Evolutionary conservation across 345 rosid genomes (phyloP), one percentile per base, ranked within the genome.

Genomic region (Camelina laxa): DNA sequence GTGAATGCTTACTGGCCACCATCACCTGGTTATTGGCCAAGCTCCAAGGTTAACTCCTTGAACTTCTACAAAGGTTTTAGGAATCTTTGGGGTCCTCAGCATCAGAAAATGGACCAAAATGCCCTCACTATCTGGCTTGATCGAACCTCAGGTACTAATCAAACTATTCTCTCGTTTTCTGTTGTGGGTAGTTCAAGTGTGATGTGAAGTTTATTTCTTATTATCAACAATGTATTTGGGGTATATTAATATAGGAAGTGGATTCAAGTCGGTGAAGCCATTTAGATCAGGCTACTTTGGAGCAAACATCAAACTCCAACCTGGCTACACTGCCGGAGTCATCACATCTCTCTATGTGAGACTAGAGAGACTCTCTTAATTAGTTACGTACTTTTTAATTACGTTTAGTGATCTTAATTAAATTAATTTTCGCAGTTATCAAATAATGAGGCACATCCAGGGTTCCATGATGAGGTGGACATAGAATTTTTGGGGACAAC

Each of bases 271-370:
- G 7, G 86, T 87, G 13, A 85, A 81, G 55, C 89, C 97, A 48
- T 95, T 90, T 62, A 90, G 91, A 63, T 92, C 98, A 30, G 97
- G 99, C 7, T 92, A 92, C 76, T 95, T 95, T 74, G 97, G 93
- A 39, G 92, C 98, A 8, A 84, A 91, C 58, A 85, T 95, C 60
- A 90, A 86, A 80, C 88, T 95, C 58, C 99, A 95, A 36, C 84
- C 94, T 19, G 99, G 99, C 7, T 95, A 95, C 79, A 90, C 96
- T 20, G 99, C 98, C 2, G 99, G 99, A 59, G 99, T 95, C 56
- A 92, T 92, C 35, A 95, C 97, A 73, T 84, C 99, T 53, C 87
- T 95, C 68, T 92, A 95, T 79, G 98, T 92, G 72, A 87, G 98
- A 54, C 65, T 16, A 8, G 30, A 76, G 47, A 60, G 0, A 63